Base-by-base conservation (phyloP, 208 protist species). In the Trypanosoma scelopori region DNA sequence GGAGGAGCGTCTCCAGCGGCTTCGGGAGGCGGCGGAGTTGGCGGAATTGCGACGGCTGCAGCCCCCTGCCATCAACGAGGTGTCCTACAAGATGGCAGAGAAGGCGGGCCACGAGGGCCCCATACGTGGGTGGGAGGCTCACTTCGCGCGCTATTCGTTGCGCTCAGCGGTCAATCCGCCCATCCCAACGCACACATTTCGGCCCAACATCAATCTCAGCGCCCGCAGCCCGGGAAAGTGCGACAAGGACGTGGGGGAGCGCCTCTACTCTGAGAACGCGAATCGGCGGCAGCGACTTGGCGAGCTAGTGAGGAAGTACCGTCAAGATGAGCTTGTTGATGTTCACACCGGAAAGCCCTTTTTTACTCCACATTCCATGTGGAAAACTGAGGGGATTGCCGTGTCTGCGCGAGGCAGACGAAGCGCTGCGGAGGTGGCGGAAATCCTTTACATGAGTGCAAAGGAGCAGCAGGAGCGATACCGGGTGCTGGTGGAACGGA, bases 51-150 rank as follows among this genome's bases (percentile, higher is more conserved):
- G 56, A 20, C 18, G 25, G 6, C 6, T 61, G 22, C 56, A 49
- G 5, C 56, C 56, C 12, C 60, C 46, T 1, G 37, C 60, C 20
- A 45, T 66, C 20, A 66, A 66, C n/a, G 37, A 37, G 22, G 12
- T 15, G 20, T 66, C 60, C 9, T 12, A 27, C 5, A 37, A 20
- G 20, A 51, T 66, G n/a, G 27, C 51, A 18, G 16, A 16, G 13
- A 45, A 32, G 20, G 22, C 51, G 20, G 60, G 60, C 23, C 37
- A 66, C 43, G 50, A 66, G 27, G 63, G 63, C 5, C 63, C 63
- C 11, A 58, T 69, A 48, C 5, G 45, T 25, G 63, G 52, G 23
- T 69, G 63, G 63, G 63, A 69, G 7, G 20, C 27, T 16, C 63
- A 69, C 32, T 59, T 69, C 22, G 63, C 51, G 18, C 28, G 42